Conservation (phyloP, 1,139 yeast genomes). For the Kodamaea sp. region DNA sequence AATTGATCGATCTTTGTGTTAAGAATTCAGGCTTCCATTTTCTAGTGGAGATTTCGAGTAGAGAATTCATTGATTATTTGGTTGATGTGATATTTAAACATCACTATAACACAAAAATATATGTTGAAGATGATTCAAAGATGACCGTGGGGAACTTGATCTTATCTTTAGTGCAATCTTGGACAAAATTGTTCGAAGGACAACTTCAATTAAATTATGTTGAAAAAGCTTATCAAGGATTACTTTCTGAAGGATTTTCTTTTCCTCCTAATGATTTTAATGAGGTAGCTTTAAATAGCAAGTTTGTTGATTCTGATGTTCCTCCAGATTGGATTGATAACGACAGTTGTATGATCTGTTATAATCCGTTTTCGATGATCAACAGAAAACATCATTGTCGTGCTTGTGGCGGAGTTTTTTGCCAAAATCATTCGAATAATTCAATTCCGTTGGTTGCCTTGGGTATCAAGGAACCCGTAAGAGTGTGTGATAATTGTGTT, state of each 20-base stretch:
- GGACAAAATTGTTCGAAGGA: constrained; percentile 72
- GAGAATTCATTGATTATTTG: constrained; percentile 81
- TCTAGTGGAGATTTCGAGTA: constrained; percentile 69
- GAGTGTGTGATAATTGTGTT: constrained; percentile 91
- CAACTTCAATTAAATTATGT: constrained; percentile 69
- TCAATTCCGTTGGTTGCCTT: constrained; percentile 69
- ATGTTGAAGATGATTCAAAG: constrained; percentile 41
- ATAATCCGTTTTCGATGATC: constrained; percentile 70
- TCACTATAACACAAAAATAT: constrained; percentile 33
- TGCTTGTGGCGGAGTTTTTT: constrained; percentile 93
- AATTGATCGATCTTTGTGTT: constrained; percentile 78
- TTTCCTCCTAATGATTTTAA: constrained; percentile 55
- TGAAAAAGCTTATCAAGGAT: constrained; percentile 54
- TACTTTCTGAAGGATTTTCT: constrained; percentile 59
- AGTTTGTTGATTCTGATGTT: constrained; percentile 78
- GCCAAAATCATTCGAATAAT: constrained; percentile 78
- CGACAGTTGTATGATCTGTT: constrained; percentile 93
- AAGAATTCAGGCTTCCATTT: constrained; percentile 93
- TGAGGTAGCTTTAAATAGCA: constrained; percentile 32
- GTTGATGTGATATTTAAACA: constrained; percentile 41
- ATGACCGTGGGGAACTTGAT: constrained; percentile 57
- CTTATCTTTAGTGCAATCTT: constrained; percentile 64
- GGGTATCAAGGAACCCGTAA: constrained; percentile 84
- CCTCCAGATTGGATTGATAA: constrained; percentile 99
- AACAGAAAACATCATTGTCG: constrained; percentile 96